A percentile compares a stretch with the other conserved stretches of the same genome.
These are phyloP conservation scores for Parathielavia hyrcaniae DNA, from an alignment of 495 filamentous ascomycete genomes.

Conservation along the genomic window DNA sequence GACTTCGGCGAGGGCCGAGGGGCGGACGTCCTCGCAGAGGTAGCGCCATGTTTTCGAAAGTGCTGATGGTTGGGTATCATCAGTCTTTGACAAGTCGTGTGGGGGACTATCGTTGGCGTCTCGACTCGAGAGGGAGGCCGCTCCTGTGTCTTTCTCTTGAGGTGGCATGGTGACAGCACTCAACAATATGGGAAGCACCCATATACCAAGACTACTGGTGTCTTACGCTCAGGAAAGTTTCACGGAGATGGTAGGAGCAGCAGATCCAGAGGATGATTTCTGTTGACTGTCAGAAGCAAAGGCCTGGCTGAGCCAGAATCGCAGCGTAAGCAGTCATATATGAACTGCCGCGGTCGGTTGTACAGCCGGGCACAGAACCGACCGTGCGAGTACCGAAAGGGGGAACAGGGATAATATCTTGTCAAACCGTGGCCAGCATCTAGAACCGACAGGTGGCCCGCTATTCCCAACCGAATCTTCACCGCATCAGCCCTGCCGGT, in stretches of 20 bases:
- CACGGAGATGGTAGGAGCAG: not conserved
- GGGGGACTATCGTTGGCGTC: not conserved
- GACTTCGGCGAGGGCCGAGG: constrained; percentile 36
- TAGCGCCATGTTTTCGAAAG: constrained; percentile 32
- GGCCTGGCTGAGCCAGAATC: too few relatives aligned
- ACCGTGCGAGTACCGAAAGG: not conserved
- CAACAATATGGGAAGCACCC: not conserved
- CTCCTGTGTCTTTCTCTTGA: not conserved
- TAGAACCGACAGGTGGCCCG: not conserved
- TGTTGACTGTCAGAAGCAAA: not conserved
- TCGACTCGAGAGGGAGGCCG: not conserved
- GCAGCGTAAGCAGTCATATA: not conserved
- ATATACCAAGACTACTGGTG: not conserved
- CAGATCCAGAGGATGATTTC: not conserved
- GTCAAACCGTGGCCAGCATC: not conserved
- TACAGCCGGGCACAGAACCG: not conserved
- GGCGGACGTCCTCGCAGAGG: constrained; percentile 34
- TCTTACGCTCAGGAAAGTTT: not conserved
- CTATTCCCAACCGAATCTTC: constrained; percentile 7
- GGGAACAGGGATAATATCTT: not conserved
- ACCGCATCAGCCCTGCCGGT: not conserved
- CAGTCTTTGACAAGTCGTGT: not conserved
- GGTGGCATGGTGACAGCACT: not conserved
- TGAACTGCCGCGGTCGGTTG: not conserved
- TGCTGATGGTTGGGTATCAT: not conserved